A percentile compares a stretch with the other conserved stretches of the same genome.
These are phyloP conservation scores for Penicillium steckii DNA, from an alignment of 495 filamentous ascomycete genomes.

Conservation along the genomic window DNA sequence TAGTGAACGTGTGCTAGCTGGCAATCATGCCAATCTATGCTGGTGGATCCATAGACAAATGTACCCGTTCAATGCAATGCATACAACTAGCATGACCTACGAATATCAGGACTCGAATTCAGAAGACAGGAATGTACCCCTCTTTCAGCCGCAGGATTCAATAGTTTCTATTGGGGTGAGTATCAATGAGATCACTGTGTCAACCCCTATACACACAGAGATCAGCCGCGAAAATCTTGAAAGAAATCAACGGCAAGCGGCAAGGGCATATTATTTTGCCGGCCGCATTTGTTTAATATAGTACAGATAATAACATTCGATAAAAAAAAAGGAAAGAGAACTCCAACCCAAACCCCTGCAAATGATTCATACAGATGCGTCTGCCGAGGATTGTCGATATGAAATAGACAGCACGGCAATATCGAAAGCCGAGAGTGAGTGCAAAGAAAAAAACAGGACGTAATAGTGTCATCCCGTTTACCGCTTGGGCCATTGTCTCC, in stretches of 20 bases:
- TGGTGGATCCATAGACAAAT: too few species aligned
- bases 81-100: background rate
- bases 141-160: background rate
- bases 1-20: too few species aligned
- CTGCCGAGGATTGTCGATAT: constrained; percentile 5
- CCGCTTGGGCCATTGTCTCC: constrained; percentile 84
- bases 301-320: constrained; percentile 21
- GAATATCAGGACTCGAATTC: background rate
- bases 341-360: constrained; percentile 33
- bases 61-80: too few species aligned
- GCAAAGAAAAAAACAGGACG: background rate
- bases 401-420: constrained; percentile 1
- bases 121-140: background rate
- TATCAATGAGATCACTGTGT: background rate
- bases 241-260: background rate
- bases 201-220: constrained; percentile 1
- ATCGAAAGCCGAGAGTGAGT: background rate
- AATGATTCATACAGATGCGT: constrained; percentile 29
- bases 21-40: background rate
- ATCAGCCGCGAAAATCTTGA: background rate
- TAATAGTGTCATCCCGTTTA: constrained; percentile 16
- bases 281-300: constrained; percentile 17
- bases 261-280: constrained; percentile 5
- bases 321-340: constrained; percentile 23
- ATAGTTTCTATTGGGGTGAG: background rate